Evolutionary conservation across 2,329 filamentous ascomycete genomes (phyloP), one percentile per base, ranked within the genome.

Genomic region (Atkinsonella hypoxylon): DNA sequence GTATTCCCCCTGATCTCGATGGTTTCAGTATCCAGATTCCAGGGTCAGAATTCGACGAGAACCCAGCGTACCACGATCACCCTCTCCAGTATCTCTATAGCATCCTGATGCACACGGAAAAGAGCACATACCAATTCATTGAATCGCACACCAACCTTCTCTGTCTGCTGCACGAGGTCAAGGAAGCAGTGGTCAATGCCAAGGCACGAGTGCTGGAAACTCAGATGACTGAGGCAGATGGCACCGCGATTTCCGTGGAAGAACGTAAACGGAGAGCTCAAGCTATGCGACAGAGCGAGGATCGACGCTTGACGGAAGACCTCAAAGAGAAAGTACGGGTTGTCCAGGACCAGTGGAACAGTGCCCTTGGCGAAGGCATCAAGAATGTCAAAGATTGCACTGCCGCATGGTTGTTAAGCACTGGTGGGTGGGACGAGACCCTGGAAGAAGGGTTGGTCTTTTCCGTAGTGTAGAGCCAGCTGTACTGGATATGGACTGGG

Each of bases 71-170:
- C 64, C 76, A 79, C 56, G 72, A 80, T 1, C 87, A 89, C 61
- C 93, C 93, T 11, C 69, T 96, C 62, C 89, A 96, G 67, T 97
- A 98, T 64, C 76, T 98, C 0, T 93, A 89, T 65, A 85, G 82
- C 45, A 72, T 97, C 22, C 75, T 98, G 9, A 78, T 83, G 6
- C 91, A 97, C 61, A 85, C 89, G 0, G 88, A 94, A 64, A 95
- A 93, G 70, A 90, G 85, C 59, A 91, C 89, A 9, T 94, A 95
- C 62, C 93, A 97, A 65, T 97, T 95, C 68, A 96, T 97, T 61
- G 93, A 97, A 71, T 86, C 83, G 7, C 91, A 97, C 71, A 91
- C 82, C 31, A 96, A 96, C 62, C 73, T 96, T 34, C 75, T 95
- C 22, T 97, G 91, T 61, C 73, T 97, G 38, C 69, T 95, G 51